A percentile compares a stretch with the other conserved stretches of the same genome.
Conservation (phyloP, 1,284 basidiomycete species). For the Leccinum huronense region DNA sequence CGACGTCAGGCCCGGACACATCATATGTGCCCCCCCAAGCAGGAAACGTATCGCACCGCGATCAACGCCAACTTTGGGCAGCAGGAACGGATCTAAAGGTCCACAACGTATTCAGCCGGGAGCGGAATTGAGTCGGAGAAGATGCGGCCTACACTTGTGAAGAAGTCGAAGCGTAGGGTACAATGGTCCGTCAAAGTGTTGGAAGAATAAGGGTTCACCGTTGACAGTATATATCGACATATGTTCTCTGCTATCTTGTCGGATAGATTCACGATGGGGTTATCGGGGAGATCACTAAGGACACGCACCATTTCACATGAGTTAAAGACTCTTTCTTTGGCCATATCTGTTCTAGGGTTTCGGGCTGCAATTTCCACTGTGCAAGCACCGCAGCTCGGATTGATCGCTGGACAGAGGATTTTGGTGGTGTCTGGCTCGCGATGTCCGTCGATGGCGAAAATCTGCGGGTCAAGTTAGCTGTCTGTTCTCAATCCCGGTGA, state of each 20-base stretch:
- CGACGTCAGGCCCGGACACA: slow-evolving; percentile 95
- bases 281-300: slow-evolving; percentile 5
- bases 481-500: neutral
- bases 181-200: slow-evolving; percentile 94
- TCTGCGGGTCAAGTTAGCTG: slow-evolving; percentile 43
- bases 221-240: slow-evolving; percentile 90
- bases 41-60: slow-evolving; percentile 98
- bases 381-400: slow-evolving; percentile 81
- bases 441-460: slow-evolving; percentile 87
- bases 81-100: slow-evolving; percentile 79
- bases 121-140: neutral
- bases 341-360: slow-evolving; percentile 90
- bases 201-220: slow-evolving; percentile 89
- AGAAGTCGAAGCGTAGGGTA: slow-evolving; percentile 86
- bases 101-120: slow-evolving; percentile 1
- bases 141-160: slow-evolving; percentile 76
- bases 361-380: slow-evolving; percentile 82
- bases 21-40: slow-evolving; percentile 91
- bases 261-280: slow-evolving; percentile 10
- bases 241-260: slow-evolving; percentile 80
- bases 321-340: slow-evolving; percentile 96
- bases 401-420: slow-evolving; percentile 90
- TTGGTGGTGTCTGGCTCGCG: slow-evolving; percentile 90
- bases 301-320: slow-evolving; percentile 88
- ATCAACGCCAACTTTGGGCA: slow-evolving; percentile 90